A percentile compares a stretch with the other conserved stretches of the same genome.
Conservation (phyloP, 257 asterid genomes). For the Parsonsia alboflavescens region DNA sequence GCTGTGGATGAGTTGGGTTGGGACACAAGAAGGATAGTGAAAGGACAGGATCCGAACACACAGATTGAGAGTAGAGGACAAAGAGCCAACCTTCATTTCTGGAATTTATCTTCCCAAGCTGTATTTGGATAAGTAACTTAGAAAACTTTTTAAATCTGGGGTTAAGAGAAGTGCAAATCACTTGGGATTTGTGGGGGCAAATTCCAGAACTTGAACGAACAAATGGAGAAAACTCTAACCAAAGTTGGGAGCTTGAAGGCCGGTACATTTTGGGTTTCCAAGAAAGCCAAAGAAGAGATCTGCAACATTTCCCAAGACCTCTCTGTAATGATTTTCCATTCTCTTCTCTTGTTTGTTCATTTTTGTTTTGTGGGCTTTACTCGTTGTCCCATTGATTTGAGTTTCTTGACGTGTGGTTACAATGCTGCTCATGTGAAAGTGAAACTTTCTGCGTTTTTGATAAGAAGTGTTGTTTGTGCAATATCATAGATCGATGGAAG, state of each 20-base stretch:
- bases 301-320: conserved; percentile 81
- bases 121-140: not conserved
- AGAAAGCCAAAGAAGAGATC: conserved; percentile 94
- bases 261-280: conserved; percentile 83
- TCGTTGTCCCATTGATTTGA: not conserved
- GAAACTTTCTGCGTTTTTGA: not conserved
- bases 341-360: not conserved
- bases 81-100: not conserved
- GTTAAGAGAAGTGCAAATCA: not conserved
- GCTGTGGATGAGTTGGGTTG: conserved; percentile 35
- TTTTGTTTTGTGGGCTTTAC: not conserved
- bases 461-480: not conserved
- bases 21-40: conserved; percentile 18
- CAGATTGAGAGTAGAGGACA: not conserved
- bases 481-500: not conserved
- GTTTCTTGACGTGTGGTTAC: not conserved
- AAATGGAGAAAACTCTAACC: conserved; percentile 81
- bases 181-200: not conserved
- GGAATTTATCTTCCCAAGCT: not conserved
- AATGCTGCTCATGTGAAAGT: not conserved
- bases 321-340: conserved; percentile 38
- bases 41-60: not conserved
- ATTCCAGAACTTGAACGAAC: not conserved
- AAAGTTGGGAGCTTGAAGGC: conserved; percentile 85
- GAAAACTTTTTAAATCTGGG: not conserved